Evolutionary conservation across 345 rosid genomes (phyloP).

Genomic region (Murraya paniculata): DNA sequence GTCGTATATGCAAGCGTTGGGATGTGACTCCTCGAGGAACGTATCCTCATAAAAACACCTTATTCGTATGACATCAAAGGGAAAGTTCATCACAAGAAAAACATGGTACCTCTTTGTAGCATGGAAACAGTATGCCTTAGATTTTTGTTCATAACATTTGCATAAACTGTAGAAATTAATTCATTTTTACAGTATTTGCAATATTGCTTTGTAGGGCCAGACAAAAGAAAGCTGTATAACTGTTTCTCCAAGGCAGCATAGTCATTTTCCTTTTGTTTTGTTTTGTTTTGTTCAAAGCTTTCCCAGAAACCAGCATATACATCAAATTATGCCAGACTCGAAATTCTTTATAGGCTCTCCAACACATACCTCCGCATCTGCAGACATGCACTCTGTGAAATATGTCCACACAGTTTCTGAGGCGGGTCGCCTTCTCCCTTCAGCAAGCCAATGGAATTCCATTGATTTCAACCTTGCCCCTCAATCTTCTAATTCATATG

Average conservation of each 20-base stretch:
- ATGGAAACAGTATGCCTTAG: background rate
- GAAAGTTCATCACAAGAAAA: conserved; percentile 15
- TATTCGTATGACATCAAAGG: background rate
- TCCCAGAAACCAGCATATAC: background rate
- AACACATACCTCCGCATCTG: conserved; percentile 6
- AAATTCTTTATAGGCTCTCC: conserved; percentile 2
- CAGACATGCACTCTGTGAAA: conserved; percentile 11
- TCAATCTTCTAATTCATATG: conserved; percentile 26
- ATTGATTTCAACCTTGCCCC: conserved; percentile 28
- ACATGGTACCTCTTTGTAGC: background rate
- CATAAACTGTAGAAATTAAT: background rate
- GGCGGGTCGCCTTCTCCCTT: conserved; percentile 45
- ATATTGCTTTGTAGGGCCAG: background rate
- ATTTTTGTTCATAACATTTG: background rate
- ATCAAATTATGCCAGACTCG: conserved; percentile 15
- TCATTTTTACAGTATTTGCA: background rate
- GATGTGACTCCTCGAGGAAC: too few species aligned
- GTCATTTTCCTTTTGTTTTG: background rate
- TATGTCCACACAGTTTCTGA: conserved; percentile 40
- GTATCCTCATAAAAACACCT: background rate
- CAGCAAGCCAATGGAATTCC: conserved; percentile 47
- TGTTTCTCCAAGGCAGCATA: background rate
- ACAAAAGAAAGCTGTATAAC: background rate
- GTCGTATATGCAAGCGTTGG: too few species aligned
- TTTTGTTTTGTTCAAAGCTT: background rate